phyloP scores from a whole-genome alignment of 805 yeast genomes.

The Priceomyces carsonii region DNA sequence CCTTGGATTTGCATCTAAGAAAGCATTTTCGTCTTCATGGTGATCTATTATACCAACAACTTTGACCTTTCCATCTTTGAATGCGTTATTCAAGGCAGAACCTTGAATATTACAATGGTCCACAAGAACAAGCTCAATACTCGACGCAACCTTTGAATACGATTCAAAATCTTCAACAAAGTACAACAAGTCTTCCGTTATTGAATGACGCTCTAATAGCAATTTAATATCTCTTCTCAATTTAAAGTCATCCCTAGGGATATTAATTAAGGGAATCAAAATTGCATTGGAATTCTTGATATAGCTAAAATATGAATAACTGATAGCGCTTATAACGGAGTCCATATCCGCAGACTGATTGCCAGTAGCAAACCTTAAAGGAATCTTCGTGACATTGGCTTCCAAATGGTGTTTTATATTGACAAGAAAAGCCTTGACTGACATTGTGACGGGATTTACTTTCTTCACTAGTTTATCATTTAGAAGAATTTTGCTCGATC shows the following conservation, averaged over 20 bases:
- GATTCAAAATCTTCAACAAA: conserved; percentile 67
- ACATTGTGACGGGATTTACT: conserved; percentile 15
- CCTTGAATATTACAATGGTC: conserved; percentile 80
- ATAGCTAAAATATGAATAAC: conserved; percentile 63
- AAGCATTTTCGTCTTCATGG: conserved; percentile 69
- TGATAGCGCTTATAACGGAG: conserved; percentile 75
- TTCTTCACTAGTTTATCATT: neutral
- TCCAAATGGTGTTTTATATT: conserved; percentile 17
- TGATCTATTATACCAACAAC: conserved; percentile 75
- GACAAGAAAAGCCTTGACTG: conserved; percentile 25
- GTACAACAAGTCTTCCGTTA: conserved; percentile 51
- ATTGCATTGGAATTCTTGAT: conserved; percentile 27
- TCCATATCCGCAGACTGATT: conserved; percentile 89
- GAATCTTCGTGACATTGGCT: conserved; percentile 11
- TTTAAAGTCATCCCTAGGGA: conserved; percentile 62
- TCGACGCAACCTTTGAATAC: conserved; percentile 14
- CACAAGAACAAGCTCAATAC: conserved; percentile 58
- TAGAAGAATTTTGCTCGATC: neutral
- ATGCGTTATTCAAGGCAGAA: conserved; percentile 29
- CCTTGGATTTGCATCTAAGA: conserved; percentile 57
- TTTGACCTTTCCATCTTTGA: conserved; percentile 20
- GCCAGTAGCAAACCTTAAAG: conserved; percentile 59
- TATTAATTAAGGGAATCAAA: conserved; percentile 73
- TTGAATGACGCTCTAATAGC: conserved; percentile 48
- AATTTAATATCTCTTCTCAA: conserved; percentile 70